These are phyloP conservation scores for Acacia confusa DNA, from an alignment of 306 rosid species.

Conservation along the genomic window DNA sequence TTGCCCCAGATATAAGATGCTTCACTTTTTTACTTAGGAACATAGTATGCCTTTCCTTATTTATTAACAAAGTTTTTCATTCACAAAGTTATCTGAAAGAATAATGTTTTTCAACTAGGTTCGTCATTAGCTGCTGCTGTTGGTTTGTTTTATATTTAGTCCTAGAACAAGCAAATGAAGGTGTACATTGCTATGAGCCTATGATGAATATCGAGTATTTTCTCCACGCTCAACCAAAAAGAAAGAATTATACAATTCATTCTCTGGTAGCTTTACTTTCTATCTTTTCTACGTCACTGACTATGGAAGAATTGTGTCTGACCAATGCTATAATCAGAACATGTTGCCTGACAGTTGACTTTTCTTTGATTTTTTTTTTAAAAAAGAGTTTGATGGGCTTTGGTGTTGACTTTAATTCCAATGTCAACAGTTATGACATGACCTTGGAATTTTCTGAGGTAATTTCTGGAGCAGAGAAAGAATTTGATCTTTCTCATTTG, in stretches of 20 bases:
- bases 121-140: neutral
- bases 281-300: neutral
- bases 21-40: neutral
- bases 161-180: neutral
- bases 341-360: slow-evolving; percentile 19
- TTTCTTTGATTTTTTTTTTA: neutral
- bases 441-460: slow-evolving; percentile 83
- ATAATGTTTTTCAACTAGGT: neutral
- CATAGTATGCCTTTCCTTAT: neutral
- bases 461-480: slow-evolving; percentile 89
- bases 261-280: slow-evolving; percentile 7
- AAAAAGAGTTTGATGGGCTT: slow-evolving; percentile 9
- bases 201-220: neutral
- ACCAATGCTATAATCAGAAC: neutral
- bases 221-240: neutral
- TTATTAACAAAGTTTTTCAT: neutral
- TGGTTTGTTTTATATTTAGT: neutral
- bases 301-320: neutral
- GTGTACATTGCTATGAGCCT: neutral
- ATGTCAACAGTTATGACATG: slow-evolving; percentile 81
- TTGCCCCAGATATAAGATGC: neutral
- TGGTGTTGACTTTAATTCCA: slow-evolving; percentile 42
- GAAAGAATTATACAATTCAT: neutral
- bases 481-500: slow-evolving; percentile 88
- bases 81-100: neutral